Percentiles rank a stretch among this genome's conserved stretches.
Evolutionary conservation across 352 stramenopile genomes (phyloP).

Genomic region (Nothophytophthora sp.): DNA sequence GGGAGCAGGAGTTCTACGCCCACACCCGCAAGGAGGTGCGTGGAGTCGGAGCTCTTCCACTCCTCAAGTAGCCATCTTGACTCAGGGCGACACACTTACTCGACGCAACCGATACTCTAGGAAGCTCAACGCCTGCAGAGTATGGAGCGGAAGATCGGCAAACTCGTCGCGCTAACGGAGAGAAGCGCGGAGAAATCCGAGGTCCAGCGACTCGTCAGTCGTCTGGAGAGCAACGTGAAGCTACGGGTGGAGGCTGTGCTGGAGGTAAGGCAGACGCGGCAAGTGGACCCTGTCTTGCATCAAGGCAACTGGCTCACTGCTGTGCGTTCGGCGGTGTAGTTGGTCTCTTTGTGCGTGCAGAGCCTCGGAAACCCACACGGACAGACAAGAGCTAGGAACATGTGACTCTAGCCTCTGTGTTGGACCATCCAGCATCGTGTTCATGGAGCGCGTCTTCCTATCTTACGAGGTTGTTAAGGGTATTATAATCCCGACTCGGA

Average conservation of each 20-base stretch:
- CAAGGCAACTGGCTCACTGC: neutral
- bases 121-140: slow-evolving; percentile 26
- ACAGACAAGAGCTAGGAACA: too few species aligned
- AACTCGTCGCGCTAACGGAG: slow-evolving; percentile 39
- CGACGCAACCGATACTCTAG: slow-evolving; percentile 6
- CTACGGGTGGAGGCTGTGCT: slow-evolving; percentile 50
- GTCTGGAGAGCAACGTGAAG: slow-evolving; percentile 48
- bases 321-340: slow-evolving; percentile 11
- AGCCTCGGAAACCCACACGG: slow-evolving; percentile 15
- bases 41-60: neutral
- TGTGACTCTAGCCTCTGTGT: too few species aligned
- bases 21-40: slow-evolving; percentile 31
- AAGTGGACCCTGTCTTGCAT: neutral
- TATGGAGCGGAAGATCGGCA: slow-evolving; percentile 40
- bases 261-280: slow-evolving; percentile 31
- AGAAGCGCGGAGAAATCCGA: slow-evolving; percentile 31
- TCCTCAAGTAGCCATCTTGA: neutral
- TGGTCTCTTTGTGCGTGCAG: slow-evolving; percentile 39
- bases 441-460: too few species aligned
- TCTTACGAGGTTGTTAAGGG: too few species aligned
- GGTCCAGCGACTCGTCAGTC: slow-evolving; percentile 39
- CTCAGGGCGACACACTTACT: slow-evolving; percentile 2
- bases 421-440: too few species aligned
- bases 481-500: too few species aligned
- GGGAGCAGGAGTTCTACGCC: slow-evolving; percentile 33